phyloP scores from a whole-genome alignment of 2,329 filamentous ascomycete species.

The Bisporella sp. region DNA sequence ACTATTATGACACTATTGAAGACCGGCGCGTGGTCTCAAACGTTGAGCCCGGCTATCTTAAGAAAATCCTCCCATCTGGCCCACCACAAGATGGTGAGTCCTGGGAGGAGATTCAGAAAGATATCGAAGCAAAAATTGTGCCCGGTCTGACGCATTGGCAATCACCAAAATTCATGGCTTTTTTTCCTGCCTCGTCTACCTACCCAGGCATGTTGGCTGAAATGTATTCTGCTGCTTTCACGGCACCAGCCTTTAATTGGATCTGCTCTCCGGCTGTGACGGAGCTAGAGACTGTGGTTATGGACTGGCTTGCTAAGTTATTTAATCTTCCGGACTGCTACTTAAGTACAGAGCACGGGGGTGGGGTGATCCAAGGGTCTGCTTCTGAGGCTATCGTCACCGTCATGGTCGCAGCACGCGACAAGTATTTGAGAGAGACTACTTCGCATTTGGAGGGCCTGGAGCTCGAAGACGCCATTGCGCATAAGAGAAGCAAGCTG shows the following conservation, averaged over 20 bases:
- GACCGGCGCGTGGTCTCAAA: slow-evolving; percentile 66
- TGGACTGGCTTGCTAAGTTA: slow-evolving; percentile 84
- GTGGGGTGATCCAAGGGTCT: slow-evolving; percentile 90
- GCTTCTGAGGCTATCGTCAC: slow-evolving; percentile 85
- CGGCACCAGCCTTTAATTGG: slow-evolving; percentile 93
- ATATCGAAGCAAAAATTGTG: slow-evolving; percentile 80
- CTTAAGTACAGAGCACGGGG: slow-evolving; percentile 64
- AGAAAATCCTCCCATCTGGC: slow-evolving; percentile 63
- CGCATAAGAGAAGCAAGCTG: slow-evolving; percentile 59
- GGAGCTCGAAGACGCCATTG: slow-evolving; percentile 64
- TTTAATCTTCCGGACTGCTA: slow-evolving; percentile 68
- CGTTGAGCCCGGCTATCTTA: slow-evolving; percentile 80
- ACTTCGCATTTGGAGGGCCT: slow-evolving; percentile 42
- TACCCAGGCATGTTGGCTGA: slow-evolving; percentile 86
- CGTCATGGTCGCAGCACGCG: slow-evolving; percentile 79
- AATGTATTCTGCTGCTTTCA: slow-evolving; percentile 85
- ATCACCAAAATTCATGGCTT: slow-evolving; percentile 91
- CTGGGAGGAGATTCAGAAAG: slow-evolving; percentile 74
- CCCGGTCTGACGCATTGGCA: slow-evolving; percentile 88
- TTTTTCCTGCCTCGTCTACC: slow-evolving; percentile 77
- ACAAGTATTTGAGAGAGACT: slow-evolving; percentile 63
- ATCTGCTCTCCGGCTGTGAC: slow-evolving; percentile 88
- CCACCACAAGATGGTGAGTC: slow-evolving; percentile 61
- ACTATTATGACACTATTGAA: slow-evolving; percentile 73
- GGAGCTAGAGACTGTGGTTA: slow-evolving; percentile 84